phyloP scores from a whole-genome alignment of 2,329 filamentous ascomycete genomes.

The Aspergillus hiratsukae region DNA sequence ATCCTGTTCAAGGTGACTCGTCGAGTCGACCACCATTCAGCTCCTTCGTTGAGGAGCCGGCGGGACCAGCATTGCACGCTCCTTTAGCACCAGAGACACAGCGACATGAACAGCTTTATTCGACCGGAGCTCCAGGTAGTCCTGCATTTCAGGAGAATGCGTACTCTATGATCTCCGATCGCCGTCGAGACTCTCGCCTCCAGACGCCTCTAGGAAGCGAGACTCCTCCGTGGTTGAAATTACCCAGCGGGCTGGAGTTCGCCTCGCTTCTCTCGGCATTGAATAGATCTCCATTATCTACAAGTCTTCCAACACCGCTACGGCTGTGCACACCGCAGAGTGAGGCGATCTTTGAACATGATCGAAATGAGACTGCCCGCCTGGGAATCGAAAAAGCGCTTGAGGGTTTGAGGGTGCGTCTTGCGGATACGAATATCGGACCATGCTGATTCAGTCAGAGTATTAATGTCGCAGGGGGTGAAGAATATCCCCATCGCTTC shows the following conservation, averaged over 20 bases:
- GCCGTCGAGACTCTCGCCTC: neutral
- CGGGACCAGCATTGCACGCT: neutral
- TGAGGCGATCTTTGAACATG: neutral
- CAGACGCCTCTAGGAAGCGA: neutral
- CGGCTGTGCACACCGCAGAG: neutral
- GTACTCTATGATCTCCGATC: neutral
- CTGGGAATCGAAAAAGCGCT: neutral
- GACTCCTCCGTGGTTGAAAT: neutral
- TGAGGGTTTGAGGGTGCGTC: neutral
- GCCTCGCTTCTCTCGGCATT: neutral
- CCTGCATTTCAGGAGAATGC: neutral
- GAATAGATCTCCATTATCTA: neutral
- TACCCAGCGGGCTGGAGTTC: neutral
- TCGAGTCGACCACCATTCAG: neutral
- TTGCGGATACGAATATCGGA: neutral
- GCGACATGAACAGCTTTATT: neutral
- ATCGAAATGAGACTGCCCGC: neutral
- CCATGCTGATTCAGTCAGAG: neutral
- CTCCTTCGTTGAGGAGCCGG: neutral
- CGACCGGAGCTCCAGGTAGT: neutral
- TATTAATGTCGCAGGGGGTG: neutral
- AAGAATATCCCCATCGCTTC: neutral
- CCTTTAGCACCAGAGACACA: neutral
- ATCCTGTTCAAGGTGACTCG: neutral
- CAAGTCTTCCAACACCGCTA: neutral